Evolutionary conservation across 306 rosid species (phyloP).

Genomic region (Rosa lucieae): DNA sequence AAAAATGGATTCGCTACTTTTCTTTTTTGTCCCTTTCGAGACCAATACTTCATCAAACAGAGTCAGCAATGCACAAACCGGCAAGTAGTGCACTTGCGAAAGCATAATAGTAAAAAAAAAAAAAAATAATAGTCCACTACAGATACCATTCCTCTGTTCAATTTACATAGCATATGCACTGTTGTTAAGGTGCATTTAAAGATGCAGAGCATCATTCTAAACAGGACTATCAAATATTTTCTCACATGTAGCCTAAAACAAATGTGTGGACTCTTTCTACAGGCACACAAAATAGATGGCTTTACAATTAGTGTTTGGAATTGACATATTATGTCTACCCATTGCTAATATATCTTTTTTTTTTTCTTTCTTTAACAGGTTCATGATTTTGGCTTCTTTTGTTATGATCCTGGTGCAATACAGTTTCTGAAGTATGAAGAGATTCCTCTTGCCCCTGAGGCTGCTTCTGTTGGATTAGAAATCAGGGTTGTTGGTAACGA

Average conservation of each 20-base stretch:
- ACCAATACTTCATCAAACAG: neutral
- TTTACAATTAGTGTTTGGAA: neutral
- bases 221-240: neutral
- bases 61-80: neutral
- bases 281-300: neutral
- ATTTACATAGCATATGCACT: neutral
- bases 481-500: slow-evolving; percentile 98
- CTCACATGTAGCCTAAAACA: neutral
- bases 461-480: slow-evolving; percentile 90
- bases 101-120: neutral
- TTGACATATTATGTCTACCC: neutral
- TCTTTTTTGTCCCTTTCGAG: neutral
- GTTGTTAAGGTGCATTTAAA: neutral
- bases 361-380: slow-evolving; percentile 46
- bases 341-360: slow-evolving; percentile 22
- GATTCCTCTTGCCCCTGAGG: slow-evolving; percentile 90
- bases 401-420: slow-evolving; percentile 75
- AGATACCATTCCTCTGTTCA: neutral
- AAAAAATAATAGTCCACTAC: neutral
- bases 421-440: slow-evolving; percentile 82
- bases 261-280: neutral
- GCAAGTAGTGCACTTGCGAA: neutral
- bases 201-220: neutral
- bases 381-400: slow-evolving; percentile 97
- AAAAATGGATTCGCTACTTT: neutral